Evolutionary conservation across 2,329 filamentous ascomycete genomes (phyloP).

Genomic region (Hypoxylon sp.): DNA sequence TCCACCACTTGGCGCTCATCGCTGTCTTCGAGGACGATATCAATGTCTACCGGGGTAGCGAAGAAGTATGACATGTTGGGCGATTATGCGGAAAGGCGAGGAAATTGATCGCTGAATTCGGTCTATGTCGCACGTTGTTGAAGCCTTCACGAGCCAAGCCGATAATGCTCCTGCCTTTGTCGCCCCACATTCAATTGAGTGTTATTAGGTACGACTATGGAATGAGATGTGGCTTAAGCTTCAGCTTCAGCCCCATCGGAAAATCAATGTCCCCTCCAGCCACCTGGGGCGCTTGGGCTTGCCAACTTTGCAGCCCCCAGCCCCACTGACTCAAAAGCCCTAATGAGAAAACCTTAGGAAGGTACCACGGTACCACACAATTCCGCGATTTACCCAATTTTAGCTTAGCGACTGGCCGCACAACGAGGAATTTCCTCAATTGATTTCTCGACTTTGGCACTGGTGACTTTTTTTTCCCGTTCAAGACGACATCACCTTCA

Average conservation of each 20-base stretch:
- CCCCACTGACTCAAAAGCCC: conserved; percentile 38
- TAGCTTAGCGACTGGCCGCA: conserved; percentile 52
- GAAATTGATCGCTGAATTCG: conserved; percentile 27
- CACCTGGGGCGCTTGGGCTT: background rate
- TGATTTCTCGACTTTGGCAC: conserved; percentile 49
- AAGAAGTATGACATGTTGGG: conserved; percentile 93
- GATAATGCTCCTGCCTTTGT: conserved; percentile 26
- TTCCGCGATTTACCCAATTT: conserved; percentile 50
- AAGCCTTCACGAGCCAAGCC: conserved; percentile 15
- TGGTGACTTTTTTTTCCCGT: conserved; percentile 46
- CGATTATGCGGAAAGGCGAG: conserved; percentile 12
- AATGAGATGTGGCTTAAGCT: conserved; percentile 37
- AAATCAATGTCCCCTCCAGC: conserved; percentile 9
- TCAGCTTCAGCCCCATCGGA: conserved; percentile 27
- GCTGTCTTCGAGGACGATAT: conserved; percentile 95
- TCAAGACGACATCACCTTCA: conserved; percentile 51
- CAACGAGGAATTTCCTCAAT: conserved; percentile 48
- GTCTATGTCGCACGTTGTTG: conserved; percentile 22
- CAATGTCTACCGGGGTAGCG: conserved; percentile 97
- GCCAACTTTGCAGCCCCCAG: background rate
- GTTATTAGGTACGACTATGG: background rate
- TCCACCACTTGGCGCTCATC: conserved; percentile 97
- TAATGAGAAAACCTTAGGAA: conserved; percentile 37
- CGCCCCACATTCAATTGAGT: conserved; percentile 32
- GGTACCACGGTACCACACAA: conserved; percentile 33